phyloP scores from a whole-genome alignment of 73 alveolate genomes.

The Loxodes magnus region DNA sequence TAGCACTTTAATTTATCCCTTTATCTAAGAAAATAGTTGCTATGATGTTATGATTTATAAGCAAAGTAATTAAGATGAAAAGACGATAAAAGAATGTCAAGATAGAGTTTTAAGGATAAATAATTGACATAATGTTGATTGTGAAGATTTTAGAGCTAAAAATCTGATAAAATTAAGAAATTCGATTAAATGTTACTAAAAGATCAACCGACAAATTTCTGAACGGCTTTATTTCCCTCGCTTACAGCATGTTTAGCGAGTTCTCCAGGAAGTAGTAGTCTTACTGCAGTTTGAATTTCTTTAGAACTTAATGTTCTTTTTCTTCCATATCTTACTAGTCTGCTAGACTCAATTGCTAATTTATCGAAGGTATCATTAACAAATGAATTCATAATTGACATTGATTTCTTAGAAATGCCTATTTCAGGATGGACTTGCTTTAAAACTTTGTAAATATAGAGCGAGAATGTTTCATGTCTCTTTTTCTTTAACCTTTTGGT shows the following conservation, averaged over 20 bases:
- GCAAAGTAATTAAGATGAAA: too few relatives aligned
- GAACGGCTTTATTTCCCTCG: slow-evolving; percentile 61
- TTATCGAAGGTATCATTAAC: slow-evolving; percentile 49
- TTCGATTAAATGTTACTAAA: too few relatives aligned
- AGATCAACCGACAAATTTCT: slow-evolving; percentile 37
- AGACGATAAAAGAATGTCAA: too few relatives aligned
- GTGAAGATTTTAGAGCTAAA: too few relatives aligned
- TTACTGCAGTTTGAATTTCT: slow-evolving; percentile 60
- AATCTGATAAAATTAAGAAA: too few relatives aligned
- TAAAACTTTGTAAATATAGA: slow-evolving; percentile 44
- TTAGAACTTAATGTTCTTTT: slow-evolving; percentile 47
- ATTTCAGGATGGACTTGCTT: slow-evolving; percentile 58
- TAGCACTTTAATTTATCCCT: too few relatives aligned
- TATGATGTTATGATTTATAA: too few relatives aligned
- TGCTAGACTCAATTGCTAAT: slow-evolving; percentile 49
- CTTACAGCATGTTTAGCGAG: slow-evolving; percentile 56
- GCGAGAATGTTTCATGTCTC: slow-evolving; percentile 45
- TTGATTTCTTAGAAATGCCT: slow-evolving; percentile 55
- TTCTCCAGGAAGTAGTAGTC: slow-evolving; percentile 53
- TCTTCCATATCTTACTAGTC: slow-evolving; percentile 37
- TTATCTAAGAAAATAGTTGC: too few relatives aligned
- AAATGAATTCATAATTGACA: slow-evolving; percentile 52
- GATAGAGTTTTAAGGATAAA: too few relatives aligned
- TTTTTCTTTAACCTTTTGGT: too few relatives aligned
- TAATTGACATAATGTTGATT: too few relatives aligned